Evolutionary conservation across 805 yeast genomes (phyloP).

Genomic region (Saccharomycopsis sp.): DNA sequence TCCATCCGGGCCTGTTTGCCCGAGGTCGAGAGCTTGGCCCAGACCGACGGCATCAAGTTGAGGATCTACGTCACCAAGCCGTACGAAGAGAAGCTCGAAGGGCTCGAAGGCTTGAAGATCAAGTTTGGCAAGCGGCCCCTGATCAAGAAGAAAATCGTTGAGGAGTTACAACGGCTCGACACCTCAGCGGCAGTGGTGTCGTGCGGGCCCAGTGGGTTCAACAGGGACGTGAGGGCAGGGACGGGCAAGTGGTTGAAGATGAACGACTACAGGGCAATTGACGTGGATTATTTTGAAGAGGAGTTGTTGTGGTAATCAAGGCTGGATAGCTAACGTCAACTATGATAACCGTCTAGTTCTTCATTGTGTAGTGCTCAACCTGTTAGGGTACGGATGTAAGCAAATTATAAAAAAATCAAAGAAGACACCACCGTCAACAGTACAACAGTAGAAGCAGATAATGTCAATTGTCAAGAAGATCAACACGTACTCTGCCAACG

Average conservation of each 20-base stretch:
- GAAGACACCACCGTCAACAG: background rate
- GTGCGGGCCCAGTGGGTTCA: slow-evolving; percentile 31
- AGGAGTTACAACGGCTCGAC: slow-evolving; percentile 22
- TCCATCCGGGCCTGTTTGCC: slow-evolving; percentile 13
- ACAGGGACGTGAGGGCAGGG: slow-evolving; percentile 29
- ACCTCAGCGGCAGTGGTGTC: slow-evolving; percentile 31
- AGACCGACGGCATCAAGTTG: slow-evolving; percentile 2
- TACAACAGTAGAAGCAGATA: background rate
- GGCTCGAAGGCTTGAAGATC: slow-evolving; percentile 3
- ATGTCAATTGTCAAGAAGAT: slow-evolving; percentile 3
- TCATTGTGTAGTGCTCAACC: no score
- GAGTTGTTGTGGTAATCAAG: slow-evolving; percentile 32
- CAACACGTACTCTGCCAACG: slow-evolving; percentile 31
- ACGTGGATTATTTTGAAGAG: slow-evolving; percentile 32
- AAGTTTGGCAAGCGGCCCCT: slow-evolving; percentile 15
- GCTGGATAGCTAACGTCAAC: no score
- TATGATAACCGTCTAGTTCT: no score
- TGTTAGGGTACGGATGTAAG: no score
- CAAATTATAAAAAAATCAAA: background rate
- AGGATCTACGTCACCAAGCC: slow-evolving; percentile 14
- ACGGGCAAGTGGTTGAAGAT: slow-evolving; percentile 26
- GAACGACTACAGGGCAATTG: slow-evolving; percentile 18
- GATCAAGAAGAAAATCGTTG: slow-evolving; percentile 22
- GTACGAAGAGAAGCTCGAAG: slow-evolving; percentile 1
- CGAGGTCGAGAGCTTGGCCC: slow-evolving; percentile 12